Evolutionary conservation across 352 stramenopile genomes (phyloP).

Genomic region (Phytophthora pisi): DNA sequence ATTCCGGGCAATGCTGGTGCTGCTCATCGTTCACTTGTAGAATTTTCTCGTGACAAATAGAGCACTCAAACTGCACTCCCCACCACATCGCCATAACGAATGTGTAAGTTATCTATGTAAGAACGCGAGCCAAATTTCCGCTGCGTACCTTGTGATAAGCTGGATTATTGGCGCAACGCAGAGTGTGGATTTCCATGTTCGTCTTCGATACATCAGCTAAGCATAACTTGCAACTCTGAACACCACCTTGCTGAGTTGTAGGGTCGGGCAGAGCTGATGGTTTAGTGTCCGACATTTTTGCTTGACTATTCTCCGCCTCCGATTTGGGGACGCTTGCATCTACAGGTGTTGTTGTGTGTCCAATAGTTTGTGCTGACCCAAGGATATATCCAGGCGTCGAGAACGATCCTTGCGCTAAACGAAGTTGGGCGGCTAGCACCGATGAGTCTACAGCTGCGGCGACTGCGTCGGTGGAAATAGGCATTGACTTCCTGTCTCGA

Average conservation of each 20-base stretch:
- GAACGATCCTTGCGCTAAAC: constrained; percentile 27
- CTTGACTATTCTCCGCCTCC: not conserved
- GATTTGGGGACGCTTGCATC: not conserved
- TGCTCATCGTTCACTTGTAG: constrained; percentile 29
- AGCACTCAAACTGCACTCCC: constrained; percentile 44
- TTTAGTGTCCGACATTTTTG: not conserved
- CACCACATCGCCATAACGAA: constrained; percentile 1
- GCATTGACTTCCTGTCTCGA: constrained; percentile 19
- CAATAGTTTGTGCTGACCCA: not conserved
- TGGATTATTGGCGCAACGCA: constrained; percentile 53
- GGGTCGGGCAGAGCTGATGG: not conserved
- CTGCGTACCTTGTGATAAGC: constrained; percentile 56
- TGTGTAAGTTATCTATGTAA: not conserved
- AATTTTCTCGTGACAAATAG: constrained; percentile 41
- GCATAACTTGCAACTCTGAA: constrained; percentile 37
- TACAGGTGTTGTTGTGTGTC: not conserved
- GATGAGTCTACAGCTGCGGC: constrained; percentile 12
- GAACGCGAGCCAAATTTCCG: not conserved
- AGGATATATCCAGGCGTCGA: constrained; percentile 32
- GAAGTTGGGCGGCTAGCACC: constrained; percentile 20
- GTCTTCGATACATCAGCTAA: constrained; percentile 36
- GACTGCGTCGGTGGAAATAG: constrained; percentile 15
- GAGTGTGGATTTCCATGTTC: constrained; percentile 46
- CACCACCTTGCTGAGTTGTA: not conserved
- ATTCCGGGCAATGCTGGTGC: constrained; percentile 54